phyloP scores from a whole-genome alignment of 2,329 filamentous ascomycete species.

The Neurospora crassa region DNA sequence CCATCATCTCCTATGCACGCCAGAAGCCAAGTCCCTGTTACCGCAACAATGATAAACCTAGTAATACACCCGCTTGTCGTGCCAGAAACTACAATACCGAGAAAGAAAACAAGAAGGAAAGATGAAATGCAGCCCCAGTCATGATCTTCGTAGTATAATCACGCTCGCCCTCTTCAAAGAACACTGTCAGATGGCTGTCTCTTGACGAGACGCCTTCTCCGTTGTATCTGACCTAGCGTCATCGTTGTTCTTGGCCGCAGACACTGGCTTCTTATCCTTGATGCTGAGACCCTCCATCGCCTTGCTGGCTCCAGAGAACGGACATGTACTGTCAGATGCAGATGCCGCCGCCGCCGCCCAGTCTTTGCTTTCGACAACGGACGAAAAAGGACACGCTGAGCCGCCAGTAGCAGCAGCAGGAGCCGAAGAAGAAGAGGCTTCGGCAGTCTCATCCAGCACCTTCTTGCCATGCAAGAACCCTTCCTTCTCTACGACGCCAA shows the following conservation, averaged over 20 bases:
- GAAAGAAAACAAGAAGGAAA: not conserved
- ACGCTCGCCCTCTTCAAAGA: not conserved
- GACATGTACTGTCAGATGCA: not conserved
- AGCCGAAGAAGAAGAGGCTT: not conserved
- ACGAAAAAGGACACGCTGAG: not conserved
- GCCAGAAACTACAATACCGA: not conserved
- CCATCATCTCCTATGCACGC: not conserved
- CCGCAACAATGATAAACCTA: not conserved
- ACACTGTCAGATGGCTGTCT: not conserved
- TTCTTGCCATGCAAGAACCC: constrained; percentile 56
- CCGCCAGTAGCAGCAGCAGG: not conserved
- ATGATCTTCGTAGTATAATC: not conserved
- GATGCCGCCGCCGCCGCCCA: not conserved
- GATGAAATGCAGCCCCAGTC: not conserved
- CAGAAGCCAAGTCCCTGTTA: not conserved
- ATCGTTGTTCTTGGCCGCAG: not conserved
- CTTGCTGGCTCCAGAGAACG: not conserved
- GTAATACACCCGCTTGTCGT: not conserved
- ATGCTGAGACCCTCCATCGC: not conserved
- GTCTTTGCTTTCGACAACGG: not conserved
- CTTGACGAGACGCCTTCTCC: not conserved
- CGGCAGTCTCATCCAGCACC: constrained; percentile 32
- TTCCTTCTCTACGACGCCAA: constrained; percentile 47
- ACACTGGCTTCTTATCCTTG: not conserved
- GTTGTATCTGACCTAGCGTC: not conserved